Base-by-base conservation (phyloP, 208 protist genomes). In the Acanthamoeba polyphaga region DNA sequence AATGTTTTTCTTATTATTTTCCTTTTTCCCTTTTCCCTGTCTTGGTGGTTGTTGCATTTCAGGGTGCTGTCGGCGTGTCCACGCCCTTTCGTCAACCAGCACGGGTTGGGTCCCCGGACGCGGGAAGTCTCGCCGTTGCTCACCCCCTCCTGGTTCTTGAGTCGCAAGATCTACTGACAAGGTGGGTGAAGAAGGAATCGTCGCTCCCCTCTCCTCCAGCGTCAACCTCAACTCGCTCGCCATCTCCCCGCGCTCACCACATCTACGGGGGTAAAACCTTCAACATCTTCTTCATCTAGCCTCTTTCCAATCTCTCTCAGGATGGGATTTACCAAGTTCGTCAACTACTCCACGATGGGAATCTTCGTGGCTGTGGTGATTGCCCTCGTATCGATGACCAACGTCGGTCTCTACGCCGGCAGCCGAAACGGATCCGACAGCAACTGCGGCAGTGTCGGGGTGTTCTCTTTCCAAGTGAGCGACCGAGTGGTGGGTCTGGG, bases 341-440 rank as follows among this genome's bases (percentile, higher is more conserved):
- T 85, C 8, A 85, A 85, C 76, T 85, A 85, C n/a, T 17, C 43
- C 34, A 85, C 76, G 22, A 51, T 85, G 76, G 76, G 76, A 32
- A 85, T 85, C 43, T 85, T 85, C 49, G 10, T 85, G 12, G 15
- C 76, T 9, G 12, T 85, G 19, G 38, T 51, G 46, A 85, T 85
- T 22, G 49, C n/a, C 46, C 15, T 85, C 12, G 19, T 85, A 27
- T 85, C 76, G 2, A 51, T 85, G 76, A 19, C n/a, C 34, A 85
- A 58, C 10, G 76, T 85, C 0, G 76, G 76, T 22, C 76, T 85
- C 46, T 85, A 85, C 76, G 76, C 76, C 43, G 76, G 76, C 76
- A 85, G 76, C 29, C 34, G 76, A 58, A 22, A 34, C 76, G 76
- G 76, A 13, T 85, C 76, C 12, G 76, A 85, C 46, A 58, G 76